Evolutionary conservation across 1,284 basidiomycete species (phyloP).

Genomic region (Porogramme epimiltina): DNA sequence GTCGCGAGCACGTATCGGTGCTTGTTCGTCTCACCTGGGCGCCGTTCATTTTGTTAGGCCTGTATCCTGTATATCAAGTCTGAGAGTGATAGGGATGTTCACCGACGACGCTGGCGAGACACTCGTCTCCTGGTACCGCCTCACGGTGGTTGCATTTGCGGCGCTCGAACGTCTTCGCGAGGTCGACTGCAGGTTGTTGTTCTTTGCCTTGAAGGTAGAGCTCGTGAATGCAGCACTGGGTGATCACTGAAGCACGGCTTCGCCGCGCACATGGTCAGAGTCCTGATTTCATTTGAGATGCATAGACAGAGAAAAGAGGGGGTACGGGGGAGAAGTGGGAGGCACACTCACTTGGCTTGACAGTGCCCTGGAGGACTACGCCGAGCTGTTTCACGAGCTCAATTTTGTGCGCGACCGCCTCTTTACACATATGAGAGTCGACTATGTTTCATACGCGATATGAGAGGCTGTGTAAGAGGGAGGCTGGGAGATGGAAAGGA

Average conservation of each 20-base stretch:
- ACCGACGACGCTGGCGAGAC: slow-evolving; percentile 84
- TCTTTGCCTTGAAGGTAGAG: slow-evolving; percentile 80
- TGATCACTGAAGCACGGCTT: slow-evolving; percentile 82
- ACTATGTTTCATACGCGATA: slow-evolving; percentile 47
- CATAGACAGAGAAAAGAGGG: slow-evolving; percentile 1
- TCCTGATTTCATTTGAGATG: background rate
- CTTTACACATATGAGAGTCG: slow-evolving; percentile 82
- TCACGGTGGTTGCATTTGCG: slow-evolving; percentile 94
- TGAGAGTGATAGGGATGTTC: slow-evolving; percentile 27
- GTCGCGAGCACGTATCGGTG: slow-evolving; percentile 89
- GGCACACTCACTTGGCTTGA: slow-evolving; percentile 80
- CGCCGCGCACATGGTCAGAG: slow-evolving; percentile 27
- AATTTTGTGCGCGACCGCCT: slow-evolving; percentile 67
- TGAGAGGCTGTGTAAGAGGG: slow-evolving; percentile 3
- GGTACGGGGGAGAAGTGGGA: slow-evolving; percentile 17
- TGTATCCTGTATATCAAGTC: background rate
- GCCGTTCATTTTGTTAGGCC: background rate
- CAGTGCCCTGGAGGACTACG: slow-evolving; percentile 77
- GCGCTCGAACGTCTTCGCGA: slow-evolving; percentile 92
- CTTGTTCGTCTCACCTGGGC: slow-evolving; percentile 80
- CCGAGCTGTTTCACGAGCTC: slow-evolving; percentile 77
- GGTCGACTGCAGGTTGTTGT: slow-evolving; percentile 75
- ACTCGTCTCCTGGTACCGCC: slow-evolving; percentile 81
- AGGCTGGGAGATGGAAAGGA: slow-evolving; percentile 12
- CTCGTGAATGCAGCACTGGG: slow-evolving; percentile 92